phyloP scores from a whole-genome alignment of 768 basidiomycete species.

The Auricularia sp. region DNA sequence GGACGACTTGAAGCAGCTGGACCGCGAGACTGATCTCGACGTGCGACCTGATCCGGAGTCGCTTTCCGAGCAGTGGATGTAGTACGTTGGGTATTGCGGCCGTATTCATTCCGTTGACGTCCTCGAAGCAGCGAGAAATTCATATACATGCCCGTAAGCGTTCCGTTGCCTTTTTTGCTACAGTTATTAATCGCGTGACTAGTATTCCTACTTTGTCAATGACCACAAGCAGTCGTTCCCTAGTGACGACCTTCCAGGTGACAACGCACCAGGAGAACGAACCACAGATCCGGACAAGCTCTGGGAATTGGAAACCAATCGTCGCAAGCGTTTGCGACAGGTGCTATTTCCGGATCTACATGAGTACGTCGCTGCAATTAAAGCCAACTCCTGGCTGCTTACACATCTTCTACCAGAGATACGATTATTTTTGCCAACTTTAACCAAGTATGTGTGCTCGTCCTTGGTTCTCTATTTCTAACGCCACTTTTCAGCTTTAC shows the following conservation, averaged over 20 bases:
- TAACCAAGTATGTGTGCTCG: slow-evolving; percentile 31
- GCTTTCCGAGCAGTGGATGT: slow-evolving; percentile 30
- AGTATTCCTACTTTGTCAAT: slow-evolving; percentile 41
- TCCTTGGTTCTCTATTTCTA: slow-evolving; percentile 7
- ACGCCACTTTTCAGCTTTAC: slow-evolving; percentile 27
- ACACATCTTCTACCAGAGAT: slow-evolving; percentile 21
- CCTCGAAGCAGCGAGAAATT: slow-evolving; percentile 31
- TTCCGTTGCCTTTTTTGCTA: neutral
- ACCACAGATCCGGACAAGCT: slow-evolving; percentile 13
- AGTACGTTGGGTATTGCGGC: slow-evolving; percentile 23
- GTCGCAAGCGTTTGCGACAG: slow-evolving; percentile 28
- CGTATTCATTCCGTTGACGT: neutral
- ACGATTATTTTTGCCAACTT: slow-evolving; percentile 43
- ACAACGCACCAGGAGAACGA: slow-evolving; percentile 5
- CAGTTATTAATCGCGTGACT: neutral
- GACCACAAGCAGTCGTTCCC: slow-evolving; percentile 40
- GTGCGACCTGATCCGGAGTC: slow-evolving; percentile 35
- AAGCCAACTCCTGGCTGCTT: neutral
- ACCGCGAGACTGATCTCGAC: slow-evolving; percentile 21
- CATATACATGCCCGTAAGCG: slow-evolving; percentile 36
- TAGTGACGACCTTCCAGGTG: slow-evolving; percentile 17
- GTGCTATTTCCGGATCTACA: slow-evolving; percentile 36
- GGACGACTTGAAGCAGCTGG: slow-evolving; percentile 20
- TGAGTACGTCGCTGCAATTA: slow-evolving; percentile 20
- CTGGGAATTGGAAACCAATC: slow-evolving; percentile 32